Percentiles rank a stretch among this genome's conserved stretches.
Evolutionary conservation across 306 rosid species (phyloP).

Genomic region (Crotalaria pallida): DNA sequence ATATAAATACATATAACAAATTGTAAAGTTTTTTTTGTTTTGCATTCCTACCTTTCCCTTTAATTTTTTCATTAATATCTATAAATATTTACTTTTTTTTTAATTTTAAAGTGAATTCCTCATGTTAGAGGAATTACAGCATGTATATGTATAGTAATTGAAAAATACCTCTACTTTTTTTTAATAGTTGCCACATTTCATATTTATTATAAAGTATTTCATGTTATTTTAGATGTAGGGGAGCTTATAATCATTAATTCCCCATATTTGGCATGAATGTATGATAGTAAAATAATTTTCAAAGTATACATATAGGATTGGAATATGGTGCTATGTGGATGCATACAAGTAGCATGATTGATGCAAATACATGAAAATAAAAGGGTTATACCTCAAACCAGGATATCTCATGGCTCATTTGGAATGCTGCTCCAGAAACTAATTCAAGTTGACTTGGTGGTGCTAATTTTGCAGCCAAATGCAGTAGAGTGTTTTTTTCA

Average conservation of each 20-base stretch:
- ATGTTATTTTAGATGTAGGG: not conserved
- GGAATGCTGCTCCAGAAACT: constrained; percentile 37
- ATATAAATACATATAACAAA: too few species aligned
- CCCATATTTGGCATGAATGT: not conserved
- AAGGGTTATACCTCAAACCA: constrained; percentile 34
- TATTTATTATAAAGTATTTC: not conserved
- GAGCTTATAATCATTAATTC: not conserved
- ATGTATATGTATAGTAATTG: too few species aligned
- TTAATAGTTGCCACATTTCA: too few species aligned
- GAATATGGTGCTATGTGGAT: not conserved
- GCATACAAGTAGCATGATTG: not conserved
- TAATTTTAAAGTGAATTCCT: too few species aligned
- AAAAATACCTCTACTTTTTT: too few species aligned
- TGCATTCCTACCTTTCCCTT: too few species aligned
- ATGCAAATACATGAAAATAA: not conserved
- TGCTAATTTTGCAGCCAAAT: constrained; percentile 35
- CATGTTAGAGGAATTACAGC: too few species aligned
- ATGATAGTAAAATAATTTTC: not conserved
- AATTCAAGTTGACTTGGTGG: constrained; percentile 23
- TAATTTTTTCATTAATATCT: too few species aligned
- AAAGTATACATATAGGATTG: not conserved
- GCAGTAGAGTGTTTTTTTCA: constrained; percentile 11
- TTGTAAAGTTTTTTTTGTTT: too few species aligned
- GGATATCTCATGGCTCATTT: constrained; percentile 27
- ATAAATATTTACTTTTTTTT: too few species aligned